Base-by-base conservation (phyloP, 1,139 yeast species). In the Kodamaea anthophila region DNA sequence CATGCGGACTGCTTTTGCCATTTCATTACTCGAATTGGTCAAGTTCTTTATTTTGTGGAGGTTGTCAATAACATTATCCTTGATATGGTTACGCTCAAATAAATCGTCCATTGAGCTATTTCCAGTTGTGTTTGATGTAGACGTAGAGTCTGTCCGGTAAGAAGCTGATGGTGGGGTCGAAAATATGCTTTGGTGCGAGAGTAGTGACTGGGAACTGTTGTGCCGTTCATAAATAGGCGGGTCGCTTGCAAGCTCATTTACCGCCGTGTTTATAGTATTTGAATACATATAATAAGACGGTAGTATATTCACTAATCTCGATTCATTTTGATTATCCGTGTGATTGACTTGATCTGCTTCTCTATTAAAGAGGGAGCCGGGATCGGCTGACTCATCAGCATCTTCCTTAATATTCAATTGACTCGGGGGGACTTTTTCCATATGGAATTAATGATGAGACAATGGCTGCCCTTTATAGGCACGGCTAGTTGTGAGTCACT, bases 31-130 rank as follows among this genome's bases (percentile, higher is more conserved):
- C 8, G 58, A 39, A 25, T 49, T 39, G 7, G 65, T 47, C 43
- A 63, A 49, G 37, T 61, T 56, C 27, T 56, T 54, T 30, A 62
- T 48, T 21, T 50, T 51, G 36, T 55, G 58, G 20, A 62, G 52
- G 42, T 65, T 61, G 38, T 62, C 67, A 34, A 65, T 49, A 24
- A 65, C 44, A 2, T 67, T 62, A 30, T 56, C 59, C 30, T 56
- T 28, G n/a, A 24, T 21, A 8, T 13, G 18, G 3, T 26, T 4
- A 16, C 23, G 18, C 8, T 24, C 22, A 16, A 21, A n/a, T 9
- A 10, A 6, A 3, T 26, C 29, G n/a, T 8, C 20, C 4, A 18
- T 22, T 6, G 22, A 13, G 5, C 21, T 13, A 9, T 18, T 22
- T 13, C 26, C 5, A 5, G 22, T 13, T 16, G 18, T 16, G 6